Percentiles rank a stretch among this genome's conserved stretches.
These are phyloP conservation scores for Tillandsia fasciculata DNA, from an alignment of 176 grass and related monocot genomes.

Conservation along the genomic window DNA sequence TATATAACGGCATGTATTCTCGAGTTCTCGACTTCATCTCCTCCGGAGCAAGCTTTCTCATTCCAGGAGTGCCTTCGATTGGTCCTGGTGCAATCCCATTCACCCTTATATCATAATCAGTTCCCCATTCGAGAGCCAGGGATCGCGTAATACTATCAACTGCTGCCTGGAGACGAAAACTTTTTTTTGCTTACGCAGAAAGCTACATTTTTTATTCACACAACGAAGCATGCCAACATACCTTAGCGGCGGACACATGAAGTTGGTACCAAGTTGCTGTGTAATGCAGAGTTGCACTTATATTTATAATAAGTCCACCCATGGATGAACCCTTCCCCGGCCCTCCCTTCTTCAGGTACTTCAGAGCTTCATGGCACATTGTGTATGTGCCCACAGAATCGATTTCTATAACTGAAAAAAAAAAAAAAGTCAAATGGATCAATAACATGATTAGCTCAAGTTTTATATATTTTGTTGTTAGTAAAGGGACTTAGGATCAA, in stretches of 20 bases:
- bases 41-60: constrained; percentile 89
- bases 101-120: constrained; percentile 87
- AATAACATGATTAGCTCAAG: neutral
- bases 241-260: constrained; percentile 82
- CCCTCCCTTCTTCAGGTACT: constrained; percentile 75
- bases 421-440: too few species aligned
- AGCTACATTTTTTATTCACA: neutral
- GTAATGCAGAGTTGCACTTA: constrained; percentile 88
- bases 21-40: constrained; percentile 46
- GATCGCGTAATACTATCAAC: constrained; percentile 94
- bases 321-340: constrained; percentile 44
- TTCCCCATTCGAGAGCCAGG: constrained; percentile 91
- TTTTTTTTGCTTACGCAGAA: neutral
- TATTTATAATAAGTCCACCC: constrained; percentile 83
- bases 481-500: constrained; percentile 5
- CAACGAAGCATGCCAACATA: constrained; percentile 13
- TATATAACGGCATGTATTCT: constrained; percentile 52
- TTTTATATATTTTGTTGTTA: neutral
- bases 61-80: constrained; percentile 68
- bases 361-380: constrained; percentile 80
- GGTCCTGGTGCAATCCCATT: constrained; percentile 85
- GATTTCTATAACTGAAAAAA: constrained; percentile 76
- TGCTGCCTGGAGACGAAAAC: constrained; percentile 33
- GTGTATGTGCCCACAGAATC: constrained; percentile 87
- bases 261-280: constrained; percentile 89